A percentile compares a stretch with the other conserved stretches of the same genome.
These are phyloP conservation scores for Rubia yunnanensis DNA, from an alignment of 257 asterid species.

Conservation along the genomic window DNA sequence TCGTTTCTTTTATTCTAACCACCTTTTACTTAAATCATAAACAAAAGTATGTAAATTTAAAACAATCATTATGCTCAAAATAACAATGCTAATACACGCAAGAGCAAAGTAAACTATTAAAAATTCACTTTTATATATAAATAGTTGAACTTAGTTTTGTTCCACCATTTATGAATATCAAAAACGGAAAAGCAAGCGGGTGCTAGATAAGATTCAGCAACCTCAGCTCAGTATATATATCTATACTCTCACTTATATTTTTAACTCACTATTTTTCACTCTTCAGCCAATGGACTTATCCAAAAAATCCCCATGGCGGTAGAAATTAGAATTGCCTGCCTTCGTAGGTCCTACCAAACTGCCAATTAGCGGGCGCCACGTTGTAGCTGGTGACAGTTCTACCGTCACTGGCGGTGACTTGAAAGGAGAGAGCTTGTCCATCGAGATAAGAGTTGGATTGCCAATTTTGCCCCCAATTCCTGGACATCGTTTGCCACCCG, in stretches of 20 bases:
- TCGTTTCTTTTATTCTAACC: no score
- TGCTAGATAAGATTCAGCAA: slow-evolving; percentile 7
- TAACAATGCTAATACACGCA: background rate
- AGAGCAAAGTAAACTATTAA: background rate
- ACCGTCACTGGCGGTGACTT: slow-evolving; percentile 37
- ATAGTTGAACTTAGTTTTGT: background rate
- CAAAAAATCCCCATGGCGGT: slow-evolving; percentile 1
- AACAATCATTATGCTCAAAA: background rate
- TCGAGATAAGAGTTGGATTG: slow-evolving; percentile 41
- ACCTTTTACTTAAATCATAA: no score
- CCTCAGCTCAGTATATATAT: slow-evolving; percentile 18
- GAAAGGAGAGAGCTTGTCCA: slow-evolving; percentile 37
- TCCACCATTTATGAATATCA: background rate
- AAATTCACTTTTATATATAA: background rate
- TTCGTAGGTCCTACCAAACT: slow-evolving; percentile 35
- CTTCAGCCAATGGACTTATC: background rate
- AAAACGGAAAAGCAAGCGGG: slow-evolving; percentile 12
- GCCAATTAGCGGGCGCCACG: slow-evolving; percentile 38
- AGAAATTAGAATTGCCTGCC: slow-evolving; percentile 31
- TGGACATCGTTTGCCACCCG: slow-evolving; percentile 39
- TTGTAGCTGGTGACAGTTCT: slow-evolving; percentile 23
- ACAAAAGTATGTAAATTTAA: no score
- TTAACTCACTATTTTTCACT: background rate
- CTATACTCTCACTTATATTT: background rate
- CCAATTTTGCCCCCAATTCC: slow-evolving; percentile 56